Evolutionary conservation across 2,329 filamentous ascomycete species (phyloP).

Genomic region (Penicillium sp.): DNA sequence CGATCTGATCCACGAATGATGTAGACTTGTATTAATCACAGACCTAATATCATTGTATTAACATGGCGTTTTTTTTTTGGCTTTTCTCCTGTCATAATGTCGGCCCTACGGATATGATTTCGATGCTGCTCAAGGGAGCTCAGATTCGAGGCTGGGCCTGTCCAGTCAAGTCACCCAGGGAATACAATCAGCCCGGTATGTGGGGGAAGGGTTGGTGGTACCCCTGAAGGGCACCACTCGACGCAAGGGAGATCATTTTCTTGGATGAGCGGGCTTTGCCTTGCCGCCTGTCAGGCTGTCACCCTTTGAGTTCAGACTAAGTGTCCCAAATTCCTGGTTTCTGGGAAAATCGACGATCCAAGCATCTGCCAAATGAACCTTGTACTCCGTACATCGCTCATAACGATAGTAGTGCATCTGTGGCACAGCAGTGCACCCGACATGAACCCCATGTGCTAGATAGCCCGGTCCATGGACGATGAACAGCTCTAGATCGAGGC

Average conservation of each 20-base stretch:
- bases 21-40: not conserved
- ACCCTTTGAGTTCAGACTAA: not conserved
- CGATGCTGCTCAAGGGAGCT: not conserved
- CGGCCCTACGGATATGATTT: not conserved
- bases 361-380: not conserved
- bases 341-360: slow-evolving; percentile 6
- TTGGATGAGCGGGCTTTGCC: not conserved
- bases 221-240: slow-evolving; percentile 8
- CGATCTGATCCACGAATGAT: not conserved
- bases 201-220: slow-evolving; percentile 3
- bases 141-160: slow-evolving; percentile 12
- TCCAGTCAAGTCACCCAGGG: not conserved
- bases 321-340: slow-evolving; percentile 15
- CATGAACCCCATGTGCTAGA: not conserved
- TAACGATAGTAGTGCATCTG: no score
- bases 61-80: not conserved
- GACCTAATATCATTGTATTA: no score
- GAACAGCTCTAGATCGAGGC: no score
- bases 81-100: slow-evolving; percentile 2
- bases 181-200: slow-evolving; percentile 15
- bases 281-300: slow-evolving; percentile 10
- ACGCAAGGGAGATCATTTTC: slow-evolving; percentile 1
- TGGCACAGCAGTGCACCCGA: no score
- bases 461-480: no score
- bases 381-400: not conserved